Percentiles rank a stretch among this genome's conserved stretches.
Evolutionary conservation across 495 filamentous ascomycete species (phyloP).

Genomic region (Aspergillus funiculosus): DNA sequence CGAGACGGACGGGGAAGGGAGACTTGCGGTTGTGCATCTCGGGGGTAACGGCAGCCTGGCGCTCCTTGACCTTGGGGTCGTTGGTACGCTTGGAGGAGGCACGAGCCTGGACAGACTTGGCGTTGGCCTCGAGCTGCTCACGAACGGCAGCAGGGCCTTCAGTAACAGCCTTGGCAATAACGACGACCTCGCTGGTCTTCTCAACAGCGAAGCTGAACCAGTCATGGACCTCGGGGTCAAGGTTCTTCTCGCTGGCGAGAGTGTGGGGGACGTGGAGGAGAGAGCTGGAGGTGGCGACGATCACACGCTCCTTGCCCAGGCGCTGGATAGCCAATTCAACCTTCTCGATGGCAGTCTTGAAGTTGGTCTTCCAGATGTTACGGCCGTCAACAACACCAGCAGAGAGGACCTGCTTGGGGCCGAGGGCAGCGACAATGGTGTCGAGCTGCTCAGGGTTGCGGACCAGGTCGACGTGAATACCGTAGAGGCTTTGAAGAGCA

Average conservation of each 20-base stretch:
- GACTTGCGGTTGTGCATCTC: conserved; percentile 90
- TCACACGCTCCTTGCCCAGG: conserved; percentile 91
- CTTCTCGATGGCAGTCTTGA: conserved; percentile 80
- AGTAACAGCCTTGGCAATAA: conserved; percentile 94
- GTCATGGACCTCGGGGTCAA: conserved; percentile 82
- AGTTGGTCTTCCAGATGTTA: conserved; percentile 99
- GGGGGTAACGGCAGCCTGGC: conserved; percentile 77
- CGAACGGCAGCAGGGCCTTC: conserved; percentile 81
- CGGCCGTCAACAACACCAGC: conserved; percentile 94
- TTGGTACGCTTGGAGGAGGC: conserved; percentile 90
- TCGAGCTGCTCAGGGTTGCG: conserved; percentile 95
- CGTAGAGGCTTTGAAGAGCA: conserved; percentile 61
- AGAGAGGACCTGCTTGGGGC: conserved; percentile 81
- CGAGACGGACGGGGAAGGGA: conserved; percentile 72
- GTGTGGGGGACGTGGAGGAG: conserved; percentile 98
- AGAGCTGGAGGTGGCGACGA: conserved; percentile 93
- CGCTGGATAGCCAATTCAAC: conserved; percentile 85
- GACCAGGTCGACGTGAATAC: conserved; percentile 90
- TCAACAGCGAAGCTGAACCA: conserved; percentile 98
- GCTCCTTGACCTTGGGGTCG: conserved; percentile 90
- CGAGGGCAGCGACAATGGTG: conserved; percentile 66
- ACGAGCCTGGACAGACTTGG: conserved; percentile 81
- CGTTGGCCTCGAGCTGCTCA: conserved; percentile 86
- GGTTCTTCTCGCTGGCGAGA: conserved; percentile 93
- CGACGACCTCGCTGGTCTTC: conserved; percentile 84